These are phyloP conservation scores for Globisporangium nodosum DNA, from an alignment of 352 stramenopile species.

Conservation along the genomic window DNA sequence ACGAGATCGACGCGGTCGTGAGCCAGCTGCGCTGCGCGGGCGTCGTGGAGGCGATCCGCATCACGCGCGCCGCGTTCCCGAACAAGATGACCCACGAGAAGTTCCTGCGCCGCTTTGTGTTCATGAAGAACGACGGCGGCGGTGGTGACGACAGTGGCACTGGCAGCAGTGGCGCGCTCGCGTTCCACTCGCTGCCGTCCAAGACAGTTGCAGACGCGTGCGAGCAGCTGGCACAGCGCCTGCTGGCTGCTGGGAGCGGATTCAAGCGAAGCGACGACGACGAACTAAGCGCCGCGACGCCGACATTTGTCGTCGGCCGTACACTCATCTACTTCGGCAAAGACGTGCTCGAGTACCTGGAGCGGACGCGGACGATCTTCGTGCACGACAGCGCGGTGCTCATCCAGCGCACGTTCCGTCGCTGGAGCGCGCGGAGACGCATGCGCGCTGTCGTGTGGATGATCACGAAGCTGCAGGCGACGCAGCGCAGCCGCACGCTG, in stretches of 20 bases:
- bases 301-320: slow-evolving; percentile 72
- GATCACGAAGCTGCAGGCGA: slow-evolving; percentile 55
- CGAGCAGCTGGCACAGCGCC: slow-evolving; percentile 40
- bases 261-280: slow-evolving; percentile 33
- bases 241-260: slow-evolving; percentile 31
- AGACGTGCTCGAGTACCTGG: slow-evolving; percentile 89
- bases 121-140: no score
- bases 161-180: no score
- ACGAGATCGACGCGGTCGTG: slow-evolving; percentile 84
- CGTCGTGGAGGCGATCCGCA: slow-evolving; percentile 89
- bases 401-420: slow-evolving; percentile 51
- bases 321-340: slow-evolving; percentile 93
- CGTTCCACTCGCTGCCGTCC: not conserved
- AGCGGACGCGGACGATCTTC: slow-evolving; percentile 68
- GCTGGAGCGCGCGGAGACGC: slow-evolving; percentile 43
- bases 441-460: slow-evolving; percentile 46
- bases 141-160: no score
- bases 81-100: slow-evolving; percentile 94
- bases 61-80: slow-evolving; percentile 84
- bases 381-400: slow-evolving; percentile 59
- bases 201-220: slow-evolving; percentile 55
- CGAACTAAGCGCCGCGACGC: slow-evolving; percentile 29
- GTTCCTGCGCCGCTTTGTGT: slow-evolving; percentile 69
- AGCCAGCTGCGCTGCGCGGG: slow-evolving; percentile 86
- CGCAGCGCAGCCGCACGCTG: slow-evolving; percentile 42